Conservation (phyloP, 1,284 basidiomycete species). For the Tylopilus sp. region DNA sequence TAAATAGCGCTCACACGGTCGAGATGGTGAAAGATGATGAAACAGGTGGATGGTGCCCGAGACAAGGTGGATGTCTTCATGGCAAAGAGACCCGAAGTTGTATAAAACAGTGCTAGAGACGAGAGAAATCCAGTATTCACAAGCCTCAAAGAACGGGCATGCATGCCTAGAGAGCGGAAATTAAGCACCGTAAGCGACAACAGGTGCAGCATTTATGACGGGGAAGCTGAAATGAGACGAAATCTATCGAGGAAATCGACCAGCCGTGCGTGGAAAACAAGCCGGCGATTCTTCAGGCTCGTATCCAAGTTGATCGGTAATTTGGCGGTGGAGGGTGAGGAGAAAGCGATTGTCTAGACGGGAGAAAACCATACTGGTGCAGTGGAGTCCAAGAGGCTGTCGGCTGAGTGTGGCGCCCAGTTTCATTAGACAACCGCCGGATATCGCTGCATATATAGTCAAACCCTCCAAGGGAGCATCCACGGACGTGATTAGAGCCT, state of each 20-base stretch:
- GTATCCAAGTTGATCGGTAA: slow-evolving; percentile 51
- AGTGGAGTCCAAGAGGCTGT: slow-evolving; percentile 42
- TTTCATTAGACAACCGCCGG: slow-evolving; percentile 42
- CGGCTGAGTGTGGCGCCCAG: slow-evolving; percentile 35
- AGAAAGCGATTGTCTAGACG: slow-evolving; percentile 37
- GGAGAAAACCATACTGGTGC: slow-evolving; percentile 41
- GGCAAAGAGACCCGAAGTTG: slow-evolving; percentile 36
- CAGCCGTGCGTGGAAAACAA: slow-evolving; percentile 12
- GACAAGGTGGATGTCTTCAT: slow-evolving; percentile 64
- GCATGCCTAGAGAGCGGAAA: slow-evolving; percentile 36
- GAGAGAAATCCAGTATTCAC: slow-evolving; percentile 37
- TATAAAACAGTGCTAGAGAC: slow-evolving; percentile 28
- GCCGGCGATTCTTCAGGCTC: slow-evolving; percentile 37
- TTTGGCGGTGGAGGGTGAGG: slow-evolving; percentile 36
- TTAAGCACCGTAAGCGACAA: slow-evolving; percentile 30
- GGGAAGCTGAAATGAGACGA: slow-evolving; percentile 15
- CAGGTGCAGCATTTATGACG: slow-evolving; percentile 32
- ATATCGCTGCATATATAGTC: slow-evolving; percentile 49
- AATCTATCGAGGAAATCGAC: slow-evolving; percentile 29
- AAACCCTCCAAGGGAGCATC: slow-evolving; percentile 57
- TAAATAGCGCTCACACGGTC: slow-evolving; percentile 35
- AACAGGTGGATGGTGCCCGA: slow-evolving; percentile 33
- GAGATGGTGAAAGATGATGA: slow-evolving; percentile 34
- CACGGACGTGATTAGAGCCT: slow-evolving; percentile 49
- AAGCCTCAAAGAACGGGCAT: slow-evolving; percentile 33